These are phyloP conservation scores for Fusarium sp. DNA, from an alignment of 2,329 filamentous ascomycete species.

Conservation along the genomic window DNA sequence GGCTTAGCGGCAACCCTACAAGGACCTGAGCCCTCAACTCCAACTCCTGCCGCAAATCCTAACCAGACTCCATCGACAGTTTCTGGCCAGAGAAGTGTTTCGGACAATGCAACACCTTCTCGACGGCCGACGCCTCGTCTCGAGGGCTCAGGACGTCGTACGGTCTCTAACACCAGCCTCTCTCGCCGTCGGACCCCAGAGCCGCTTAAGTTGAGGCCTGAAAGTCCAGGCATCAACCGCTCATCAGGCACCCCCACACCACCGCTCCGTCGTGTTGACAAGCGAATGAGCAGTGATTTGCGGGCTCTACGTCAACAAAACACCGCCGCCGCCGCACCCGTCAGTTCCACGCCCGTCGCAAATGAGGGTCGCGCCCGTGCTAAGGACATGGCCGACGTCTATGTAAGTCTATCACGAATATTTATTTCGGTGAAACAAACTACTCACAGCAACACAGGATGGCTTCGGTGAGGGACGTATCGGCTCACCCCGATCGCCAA, in stretches of 20 bases:
- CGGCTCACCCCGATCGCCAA: conserved; percentile 90
- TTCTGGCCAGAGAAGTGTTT: conserved; percentile 51
- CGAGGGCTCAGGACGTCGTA: conserved; percentile 53
- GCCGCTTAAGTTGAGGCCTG: conserved; percentile 68
- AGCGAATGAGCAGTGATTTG: conserved; percentile 80
- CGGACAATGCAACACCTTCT: conserved; percentile 50
- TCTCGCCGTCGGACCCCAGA: conserved; percentile 66
- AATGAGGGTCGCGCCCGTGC: conserved; percentile 88
- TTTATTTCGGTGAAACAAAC: conserved; percentile 12
- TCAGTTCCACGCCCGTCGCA: conserved; percentile 73
- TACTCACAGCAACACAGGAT: conserved; percentile 70
- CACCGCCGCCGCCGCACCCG: conserved; percentile 48
- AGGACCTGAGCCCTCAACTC: conserved; percentile 24
- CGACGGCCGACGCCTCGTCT: conserved; percentile 42
- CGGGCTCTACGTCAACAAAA: conserved; percentile 55
- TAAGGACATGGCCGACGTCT: conserved; percentile 92
- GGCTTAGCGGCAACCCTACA: conserved; percentile 36
- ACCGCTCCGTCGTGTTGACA: conserved; percentile 77
- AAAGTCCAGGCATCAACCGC: conserved; percentile 68
- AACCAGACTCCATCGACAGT: conserved; percentile 12
- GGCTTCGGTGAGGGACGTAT: conserved; percentile 90
- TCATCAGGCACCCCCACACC: conserved; percentile 66
- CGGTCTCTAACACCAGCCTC: conserved; percentile 67
- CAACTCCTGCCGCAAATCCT: conserved; percentile 26
- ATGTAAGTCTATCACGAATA: conserved; percentile 73